Evolutionary conservation across 208 protist genomes (phyloP).

Genomic region (Herpetomonas tarakana): DNA sequence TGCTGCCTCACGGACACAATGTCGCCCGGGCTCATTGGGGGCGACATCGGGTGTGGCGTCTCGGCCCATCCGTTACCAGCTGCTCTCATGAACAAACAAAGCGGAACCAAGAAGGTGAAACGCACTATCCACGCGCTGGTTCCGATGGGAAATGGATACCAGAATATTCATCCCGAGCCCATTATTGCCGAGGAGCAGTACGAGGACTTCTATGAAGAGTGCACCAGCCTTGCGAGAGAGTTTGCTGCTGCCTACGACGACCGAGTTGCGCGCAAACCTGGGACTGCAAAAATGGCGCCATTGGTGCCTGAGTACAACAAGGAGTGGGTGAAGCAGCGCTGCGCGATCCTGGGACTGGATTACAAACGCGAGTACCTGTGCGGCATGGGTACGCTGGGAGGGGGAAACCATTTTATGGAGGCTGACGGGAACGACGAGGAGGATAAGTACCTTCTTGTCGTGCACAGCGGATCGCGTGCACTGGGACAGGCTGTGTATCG

Average conservation of each 20-base stretch:
- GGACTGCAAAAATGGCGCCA: background rate
- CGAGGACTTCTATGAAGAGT: constrained; percentile 8
- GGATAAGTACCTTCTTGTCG: background rate
- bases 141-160: constrained; percentile 1
- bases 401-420: constrained; percentile 11
- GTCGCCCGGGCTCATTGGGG: constrained; percentile 7
- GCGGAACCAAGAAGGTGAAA: background rate
- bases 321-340: constrained; percentile 5
- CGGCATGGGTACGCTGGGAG: constrained; percentile 6
- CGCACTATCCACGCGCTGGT: constrained; percentile 1
- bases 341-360: background rate
- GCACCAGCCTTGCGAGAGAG: background rate
- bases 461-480: constrained; percentile 9
- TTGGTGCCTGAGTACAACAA: background rate
- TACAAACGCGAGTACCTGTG: constrained; percentile 4
- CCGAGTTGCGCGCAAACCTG: background rate
- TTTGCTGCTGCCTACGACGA: background rate
- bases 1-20: background rate
- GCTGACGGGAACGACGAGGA: constrained; percentile 4
- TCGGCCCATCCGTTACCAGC: constrained; percentile 1
- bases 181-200: constrained; percentile 8
- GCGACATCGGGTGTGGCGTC: constrained; percentile 9
- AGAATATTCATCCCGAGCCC: background rate
- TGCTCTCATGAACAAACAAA: background rate
- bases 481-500: constrained; percentile 8